These are phyloP conservation scores for Tetrahymena thermophila DNA, from an alignment of 73 alveolate species.

Conservation along the genomic window DNA sequence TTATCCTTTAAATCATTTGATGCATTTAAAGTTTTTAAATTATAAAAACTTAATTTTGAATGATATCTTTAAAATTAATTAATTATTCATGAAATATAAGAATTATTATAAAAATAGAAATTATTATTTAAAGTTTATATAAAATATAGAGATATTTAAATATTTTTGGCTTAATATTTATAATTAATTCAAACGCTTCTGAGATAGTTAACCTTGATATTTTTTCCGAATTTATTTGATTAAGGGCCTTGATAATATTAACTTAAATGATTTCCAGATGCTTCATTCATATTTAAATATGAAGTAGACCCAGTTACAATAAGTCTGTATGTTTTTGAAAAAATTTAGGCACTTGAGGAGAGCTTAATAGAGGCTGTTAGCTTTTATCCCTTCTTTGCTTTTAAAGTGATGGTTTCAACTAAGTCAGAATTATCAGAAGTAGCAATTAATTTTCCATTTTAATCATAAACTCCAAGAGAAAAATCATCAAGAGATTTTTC, in stretches of 20 bases:
- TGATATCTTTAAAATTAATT: too few relatives aligned
- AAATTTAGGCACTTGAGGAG: background rate
- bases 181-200: background rate
- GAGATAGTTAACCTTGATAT: background rate
- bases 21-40: too few relatives aligned
- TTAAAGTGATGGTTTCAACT: background rate
- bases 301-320: conserved; percentile 26
- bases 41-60: too few relatives aligned
- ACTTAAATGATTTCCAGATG: background rate
- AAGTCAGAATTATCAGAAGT: background rate
- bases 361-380: background rate
- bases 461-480: background rate
- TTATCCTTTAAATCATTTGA: too few relatives aligned
- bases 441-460: background rate
- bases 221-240: background rate
- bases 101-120: too few relatives aligned
- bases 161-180: too few relatives aligned
- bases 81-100: too few relatives aligned
- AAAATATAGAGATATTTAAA: too few relatives aligned
- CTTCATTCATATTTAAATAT: background rate
- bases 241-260: background rate
- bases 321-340: background rate
- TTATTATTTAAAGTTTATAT: too few relatives aligned
- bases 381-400: background rate
- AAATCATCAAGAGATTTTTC: background rate